Base-by-base conservation (phyloP, 371 early-diverging fungal genomes). In the Rhizomucor pusillus region DNA sequence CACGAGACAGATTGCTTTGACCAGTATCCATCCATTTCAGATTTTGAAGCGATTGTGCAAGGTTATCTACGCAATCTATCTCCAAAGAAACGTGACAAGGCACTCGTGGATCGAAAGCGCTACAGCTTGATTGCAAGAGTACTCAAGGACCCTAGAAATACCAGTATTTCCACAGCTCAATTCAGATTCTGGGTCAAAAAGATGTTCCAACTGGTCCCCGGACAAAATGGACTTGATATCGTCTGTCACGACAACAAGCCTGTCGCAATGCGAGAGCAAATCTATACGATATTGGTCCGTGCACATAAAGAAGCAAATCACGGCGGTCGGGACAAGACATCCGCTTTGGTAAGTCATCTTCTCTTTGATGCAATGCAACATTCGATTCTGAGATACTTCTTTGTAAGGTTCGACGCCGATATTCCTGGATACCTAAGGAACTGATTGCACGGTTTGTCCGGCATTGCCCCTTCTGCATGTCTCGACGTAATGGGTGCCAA, bases 161-260 rank as follows among this genome's bases (percentile, higher is more conserved):
- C 84, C 0, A 73, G 80, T 11, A 65, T 80, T 4, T 81, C 81
- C 1, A 84, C 84, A 3, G 84, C 84, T 4, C 84, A 84, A 54
- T 84, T 84, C 56, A 67, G 81, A 16, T 84, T 84, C 52, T 84
- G 84, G 81, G 84, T 79, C n/a, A 84, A 84, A 50, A 84, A 81
- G 51, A 84, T 84, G 84, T 84, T 84, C 52, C 76, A 75, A 37
- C 67, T 84, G 4, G 59, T 61, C 10, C 52, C 73, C n/a, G 45
- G 25, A 18, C 49, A 47, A 14, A 43, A 43, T 20, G 68, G 71
- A 23, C 63, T 60, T 5, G 67, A 76, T 6, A 54, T 71, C 20
- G 77, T 83, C 22, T 81, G 76, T 47, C 84, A 83, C 50, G 74
- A 72, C 20, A 73, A 77, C 12, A 83, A 83, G 24, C 81, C 81